Evolutionary conservation across 192 early-diverging fungal genomes (phyloP), one percentile per base, ranked within the genome.

Genomic region (Mortierella claussenii): DNA sequence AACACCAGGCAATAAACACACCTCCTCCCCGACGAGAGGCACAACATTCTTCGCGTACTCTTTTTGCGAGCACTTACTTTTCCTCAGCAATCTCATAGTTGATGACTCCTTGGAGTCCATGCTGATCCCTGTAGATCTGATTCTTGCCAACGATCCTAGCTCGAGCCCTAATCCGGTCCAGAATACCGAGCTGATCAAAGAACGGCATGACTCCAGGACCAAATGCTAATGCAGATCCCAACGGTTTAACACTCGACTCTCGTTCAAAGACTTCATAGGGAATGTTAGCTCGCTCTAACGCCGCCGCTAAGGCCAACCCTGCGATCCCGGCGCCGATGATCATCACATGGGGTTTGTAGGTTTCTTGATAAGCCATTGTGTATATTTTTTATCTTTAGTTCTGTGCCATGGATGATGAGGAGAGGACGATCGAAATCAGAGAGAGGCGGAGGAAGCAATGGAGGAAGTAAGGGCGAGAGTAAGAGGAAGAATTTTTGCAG

Each of bases 311-410:
- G 15, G 53, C 40, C 28, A 55, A 11, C 3, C 53, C 53, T 12
- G 34, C 53, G 6, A 55, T 5, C 12, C 53, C 53, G 10, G 53
- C 53, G 12, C 53, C 53, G 20, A 55, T 36, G 15, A 55, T 55
- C 33, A 55, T 9, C 18, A 55, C 34, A n/a, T 55, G 34, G 10
- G 53, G 53, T 3, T 37, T 55, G 4, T n/a, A n/a, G n/a, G n/a
- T n/a, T n/a, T n/a, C n/a, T n/a, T n/a, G n/a, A n/a, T n/a, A n/a
- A n/a, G n/a, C n/a, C n/a, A n/a, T n/a, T n/a, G n/a, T n/a, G n/a
- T n/a, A n/a, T n/a, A n/a, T n/a, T n/a, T n/a, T n/a, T n/a, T n/a
- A n/a, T n/a, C n/a, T n/a, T n/a, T n/a, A n/a, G n/a, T n/a, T n/a
- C n/a, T n/a, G n/a, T n/a, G n/a, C n/a, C n/a, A n/a, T n/a, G n/a